A percentile compares a stretch with the other conserved stretches of the same genome.
Evolutionary conservation across 2,329 filamentous ascomycete species (phyloP).

Genomic region (Apiospora marii): DNA sequence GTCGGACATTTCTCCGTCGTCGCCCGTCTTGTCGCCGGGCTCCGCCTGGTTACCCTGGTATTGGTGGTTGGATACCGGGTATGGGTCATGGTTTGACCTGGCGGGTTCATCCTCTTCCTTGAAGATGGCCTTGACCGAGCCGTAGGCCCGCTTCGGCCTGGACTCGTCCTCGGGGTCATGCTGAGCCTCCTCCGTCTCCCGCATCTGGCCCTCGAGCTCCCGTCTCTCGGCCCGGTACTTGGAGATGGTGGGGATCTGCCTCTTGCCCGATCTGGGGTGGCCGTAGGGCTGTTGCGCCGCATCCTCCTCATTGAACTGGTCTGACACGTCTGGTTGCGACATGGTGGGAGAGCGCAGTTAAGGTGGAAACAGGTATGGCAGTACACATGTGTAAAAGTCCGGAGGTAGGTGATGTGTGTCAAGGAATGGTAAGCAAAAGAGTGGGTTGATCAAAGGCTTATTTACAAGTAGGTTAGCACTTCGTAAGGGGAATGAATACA

Average conservation of each 20-base stretch:
- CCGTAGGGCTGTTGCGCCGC: not conserved
- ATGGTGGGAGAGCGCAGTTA: not conserved
- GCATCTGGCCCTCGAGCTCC: conserved; percentile 50
- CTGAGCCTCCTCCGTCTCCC: conserved; percentile 44
- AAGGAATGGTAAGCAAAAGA: conserved; percentile 13
- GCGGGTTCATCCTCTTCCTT: conserved; percentile 42
- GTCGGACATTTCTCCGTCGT: conserved; percentile 26
- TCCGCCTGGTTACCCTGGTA: conserved; percentile 32
- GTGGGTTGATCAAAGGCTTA: not conserved
- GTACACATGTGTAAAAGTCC: not conserved
- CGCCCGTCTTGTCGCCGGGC: conserved; percentile 29
- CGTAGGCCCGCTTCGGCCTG: conserved; percentile 44
- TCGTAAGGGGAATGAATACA: not conserved
- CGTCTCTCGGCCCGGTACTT: conserved; percentile 56
- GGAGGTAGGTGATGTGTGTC: not conserved
- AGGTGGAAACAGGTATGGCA: not conserved
- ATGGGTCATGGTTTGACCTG: conserved; percentile 43
- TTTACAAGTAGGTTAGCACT: conserved; percentile 1
- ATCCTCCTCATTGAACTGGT: conserved; percentile 6
- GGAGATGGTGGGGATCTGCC: conserved; percentile 54
- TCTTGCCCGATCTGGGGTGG: conserved; percentile 12
- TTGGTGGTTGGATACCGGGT: conserved; percentile 46
- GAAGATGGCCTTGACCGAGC: conserved; percentile 47
- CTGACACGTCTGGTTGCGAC: not conserved
- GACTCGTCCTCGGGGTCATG: conserved; percentile 45